phyloP scores from a whole-genome alignment of 164 flowering plant species.

The Vitis rotundifolia region DNA sequence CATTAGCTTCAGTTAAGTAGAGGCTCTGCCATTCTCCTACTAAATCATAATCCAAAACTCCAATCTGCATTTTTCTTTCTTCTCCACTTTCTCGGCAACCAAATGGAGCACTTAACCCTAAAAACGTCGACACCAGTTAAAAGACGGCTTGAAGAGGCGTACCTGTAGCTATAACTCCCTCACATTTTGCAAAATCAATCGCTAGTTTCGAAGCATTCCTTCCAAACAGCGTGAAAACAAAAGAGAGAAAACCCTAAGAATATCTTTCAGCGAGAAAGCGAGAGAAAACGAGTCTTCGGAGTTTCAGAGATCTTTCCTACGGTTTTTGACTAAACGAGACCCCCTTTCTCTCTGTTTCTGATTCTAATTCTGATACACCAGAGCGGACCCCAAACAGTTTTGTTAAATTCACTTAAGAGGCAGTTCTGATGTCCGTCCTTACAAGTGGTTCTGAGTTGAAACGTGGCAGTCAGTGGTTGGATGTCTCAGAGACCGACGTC shows the following conservation, averaged over 20 bases:
- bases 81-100: neutral
- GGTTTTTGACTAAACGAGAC: neutral
- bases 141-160: neutral
- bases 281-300: neutral
- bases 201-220: neutral
- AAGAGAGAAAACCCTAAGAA: neutral
- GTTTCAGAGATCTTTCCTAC: constrained; percentile 1
- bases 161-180: constrained; percentile 2
- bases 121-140: neutral
- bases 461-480: constrained; percentile 2
- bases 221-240: neutral
- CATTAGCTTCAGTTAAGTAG: neutral
- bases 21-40: neutral
- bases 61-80: neutral
- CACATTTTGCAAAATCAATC: neutral
- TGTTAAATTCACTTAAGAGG: constrained; percentile 13
- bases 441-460: neutral
- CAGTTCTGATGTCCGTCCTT: constrained; percentile 13
- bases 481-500: neutral
- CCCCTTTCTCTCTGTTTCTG: neutral
- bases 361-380: neutral
- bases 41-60: neutral
- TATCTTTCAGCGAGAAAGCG: neutral
- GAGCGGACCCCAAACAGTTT: constrained; percentile 13
- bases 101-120: neutral